Base-by-base conservation (phyloP, 306 rosid genomes). In the Acacia crassicarpa region DNA sequence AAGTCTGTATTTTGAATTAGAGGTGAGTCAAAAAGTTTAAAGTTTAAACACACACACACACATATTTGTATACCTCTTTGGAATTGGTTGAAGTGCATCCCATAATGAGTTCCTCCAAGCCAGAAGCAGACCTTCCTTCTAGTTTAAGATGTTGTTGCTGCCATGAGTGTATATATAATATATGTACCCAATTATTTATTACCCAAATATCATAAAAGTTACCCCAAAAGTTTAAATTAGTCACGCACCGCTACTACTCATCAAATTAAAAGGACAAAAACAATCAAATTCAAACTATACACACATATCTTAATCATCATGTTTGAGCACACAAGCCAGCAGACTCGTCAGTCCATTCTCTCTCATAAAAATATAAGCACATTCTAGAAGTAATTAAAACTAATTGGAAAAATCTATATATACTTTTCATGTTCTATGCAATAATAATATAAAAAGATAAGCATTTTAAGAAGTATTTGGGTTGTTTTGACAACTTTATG, bases 51-150 rank as follows among this genome's bases (percentile, higher is more conserved):
- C 4, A 11, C 3, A 11, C 13, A 5, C 5, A 6, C 6, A 17
- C 0, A 5, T 3, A 49, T 49, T 15, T 49, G 56, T 48, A 48
- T 80, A 94, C 98, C 89, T 90, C 91, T 88, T 92, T 93, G 76
- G 87, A 80, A 84, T 86, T 79, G 72, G 90, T 75, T 75, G 98
- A 93, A 84, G 98, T 92, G 96, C 98, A 95, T 5, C 97, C 96
- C 99, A 95, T 95, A 32, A 95, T 95, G 89, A 95, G 94, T 89
- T 95, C 99, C 76, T 95, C 99, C 90, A 95, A 90, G n/a, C 99
- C 97, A 75, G 98, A 92, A 16, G 96, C 91, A 67, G 98, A 95
- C 89, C 97, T 93, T 77, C 86, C 98, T 83, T 88, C 92, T 45
- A 86, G 78, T 80, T 91, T 90, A 87, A 92, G 91, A 88, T 94